Conservation (phyloP, 2,329 filamentous ascomycete species). For the Cryphonectria radicalis region DNA sequence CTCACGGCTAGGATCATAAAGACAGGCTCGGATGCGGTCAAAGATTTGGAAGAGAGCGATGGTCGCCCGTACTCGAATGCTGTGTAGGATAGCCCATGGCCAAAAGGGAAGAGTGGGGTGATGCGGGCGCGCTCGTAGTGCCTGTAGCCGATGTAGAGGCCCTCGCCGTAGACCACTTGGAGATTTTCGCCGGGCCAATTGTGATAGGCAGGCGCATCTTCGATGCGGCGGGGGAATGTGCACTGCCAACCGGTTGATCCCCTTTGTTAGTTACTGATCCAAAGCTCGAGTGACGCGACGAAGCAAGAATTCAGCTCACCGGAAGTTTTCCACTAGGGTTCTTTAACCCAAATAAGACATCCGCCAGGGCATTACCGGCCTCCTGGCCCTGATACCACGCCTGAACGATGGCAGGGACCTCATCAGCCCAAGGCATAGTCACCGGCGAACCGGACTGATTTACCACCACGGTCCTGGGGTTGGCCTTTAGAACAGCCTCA, state of each 20-base stretch:
- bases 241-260: slow-evolving; percentile 42
- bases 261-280: neutral
- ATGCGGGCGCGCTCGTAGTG: slow-evolving; percentile 69
- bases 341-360: slow-evolving; percentile 65
- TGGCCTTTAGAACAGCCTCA: slow-evolving; percentile 63
- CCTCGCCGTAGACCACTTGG: slow-evolving; percentile 72
- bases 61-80: slow-evolving; percentile 67
- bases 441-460: slow-evolving; percentile 72
- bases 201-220: slow-evolving; percentile 72
- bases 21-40: slow-evolving; percentile 46
- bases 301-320: slow-evolving; percentile 40
- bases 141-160: slow-evolving; percentile 73
- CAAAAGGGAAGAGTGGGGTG: slow-evolving; percentile 70
- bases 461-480: slow-evolving; percentile 69
- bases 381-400: slow-evolving; percentile 75
- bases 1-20: slow-evolving; percentile 53
- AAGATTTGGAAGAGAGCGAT: slow-evolving; percentile 49
- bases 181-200: slow-evolving; percentile 75
- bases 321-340: slow-evolving; percentile 73
- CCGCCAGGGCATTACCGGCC: slow-evolving; percentile 69
- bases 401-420: slow-evolving; percentile 69
- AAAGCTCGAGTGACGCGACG: neutral
- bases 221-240: slow-evolving; percentile 66
- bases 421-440: slow-evolving; percentile 70
- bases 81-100: slow-evolving; percentile 76